These are phyloP conservation scores for Trifolium fragiferum DNA, from an alignment of 306 rosid genomes.

Conservation along the genomic window DNA sequence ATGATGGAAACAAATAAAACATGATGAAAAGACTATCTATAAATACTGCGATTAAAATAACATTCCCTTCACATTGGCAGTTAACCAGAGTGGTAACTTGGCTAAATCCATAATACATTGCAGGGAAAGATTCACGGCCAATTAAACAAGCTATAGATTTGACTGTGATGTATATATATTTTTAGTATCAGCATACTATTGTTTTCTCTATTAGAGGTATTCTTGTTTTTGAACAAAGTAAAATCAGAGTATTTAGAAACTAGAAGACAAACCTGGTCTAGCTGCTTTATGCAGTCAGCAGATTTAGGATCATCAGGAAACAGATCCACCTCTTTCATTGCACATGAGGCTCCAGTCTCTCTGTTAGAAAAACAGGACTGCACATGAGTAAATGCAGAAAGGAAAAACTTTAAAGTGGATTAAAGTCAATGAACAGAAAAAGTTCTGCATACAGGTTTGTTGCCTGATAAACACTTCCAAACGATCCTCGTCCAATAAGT, in stretches of 20 bases:
- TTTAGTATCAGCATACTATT: constrained; percentile 8
- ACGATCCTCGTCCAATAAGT: constrained; percentile 91
- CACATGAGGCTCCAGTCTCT: constrained; percentile 93
- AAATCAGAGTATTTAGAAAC: constrained; percentile 36
- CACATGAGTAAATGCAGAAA: constrained; percentile 23
- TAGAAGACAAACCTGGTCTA: constrained; percentile 73
- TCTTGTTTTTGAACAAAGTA: constrained; percentile 18
- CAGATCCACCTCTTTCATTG: constrained; percentile 95
- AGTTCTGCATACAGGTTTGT: constrained; percentile 65
- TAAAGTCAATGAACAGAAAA: constrained; percentile 31
- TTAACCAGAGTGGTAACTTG: neutral
- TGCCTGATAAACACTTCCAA: constrained; percentile 86
- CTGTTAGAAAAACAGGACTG: constrained; percentile 48
- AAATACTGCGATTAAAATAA: constrained; percentile 12
- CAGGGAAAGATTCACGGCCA: neutral
- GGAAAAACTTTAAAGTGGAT: constrained; percentile 33
- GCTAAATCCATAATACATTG: constrained; percentile 22
- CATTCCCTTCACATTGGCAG: neutral
- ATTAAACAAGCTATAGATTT: constrained; percentile 5
- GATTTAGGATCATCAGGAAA: constrained; percentile 90
- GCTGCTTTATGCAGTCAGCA: constrained; percentile 81
- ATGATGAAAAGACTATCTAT: constrained; percentile 9
- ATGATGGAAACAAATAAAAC: constrained; percentile 29
- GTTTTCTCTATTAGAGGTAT: constrained; percentile 16
- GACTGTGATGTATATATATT: neutral